These are phyloP conservation scores for Ceratocystis papillata DNA, from an alignment of 2,329 filamentous ascomycete species.

Conservation along the genomic window DNA sequence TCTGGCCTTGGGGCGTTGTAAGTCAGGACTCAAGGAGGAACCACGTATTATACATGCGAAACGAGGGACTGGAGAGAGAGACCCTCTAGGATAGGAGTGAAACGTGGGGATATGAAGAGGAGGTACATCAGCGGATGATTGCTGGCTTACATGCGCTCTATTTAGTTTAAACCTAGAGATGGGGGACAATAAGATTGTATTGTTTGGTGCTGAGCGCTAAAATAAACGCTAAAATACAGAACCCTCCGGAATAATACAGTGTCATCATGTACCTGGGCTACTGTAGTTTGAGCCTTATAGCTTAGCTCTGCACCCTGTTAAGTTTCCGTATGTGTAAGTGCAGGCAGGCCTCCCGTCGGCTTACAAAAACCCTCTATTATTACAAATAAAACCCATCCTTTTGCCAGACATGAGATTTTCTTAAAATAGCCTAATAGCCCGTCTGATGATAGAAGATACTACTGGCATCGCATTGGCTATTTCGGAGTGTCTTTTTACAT, in stretches of 20 bases:
- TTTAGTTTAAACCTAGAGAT: too few species aligned
- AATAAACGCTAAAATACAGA: neutral
- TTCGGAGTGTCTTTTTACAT: neutral
- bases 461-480: neutral
- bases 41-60: neutral
- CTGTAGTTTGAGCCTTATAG: neutral
- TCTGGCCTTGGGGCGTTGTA: neutral
- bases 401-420: neutral
- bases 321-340: neutral
- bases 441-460: neutral
- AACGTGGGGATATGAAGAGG: neutral
- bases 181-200: neutral
- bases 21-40: neutral
- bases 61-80: neutral
- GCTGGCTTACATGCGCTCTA: too few species aligned
- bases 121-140: neutral
- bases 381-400: too few species aligned
- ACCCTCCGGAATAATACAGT: neutral
- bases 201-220: neutral
- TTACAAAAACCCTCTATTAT: neutral
- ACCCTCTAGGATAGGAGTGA: neutral
- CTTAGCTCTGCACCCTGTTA: neutral
- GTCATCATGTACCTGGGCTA: neutral
- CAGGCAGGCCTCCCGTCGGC: neutral
- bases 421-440: neutral